Evolutionary conservation across 2,329 filamentous ascomycete genomes (phyloP).

Genomic region (Phialophora expanda): DNA sequence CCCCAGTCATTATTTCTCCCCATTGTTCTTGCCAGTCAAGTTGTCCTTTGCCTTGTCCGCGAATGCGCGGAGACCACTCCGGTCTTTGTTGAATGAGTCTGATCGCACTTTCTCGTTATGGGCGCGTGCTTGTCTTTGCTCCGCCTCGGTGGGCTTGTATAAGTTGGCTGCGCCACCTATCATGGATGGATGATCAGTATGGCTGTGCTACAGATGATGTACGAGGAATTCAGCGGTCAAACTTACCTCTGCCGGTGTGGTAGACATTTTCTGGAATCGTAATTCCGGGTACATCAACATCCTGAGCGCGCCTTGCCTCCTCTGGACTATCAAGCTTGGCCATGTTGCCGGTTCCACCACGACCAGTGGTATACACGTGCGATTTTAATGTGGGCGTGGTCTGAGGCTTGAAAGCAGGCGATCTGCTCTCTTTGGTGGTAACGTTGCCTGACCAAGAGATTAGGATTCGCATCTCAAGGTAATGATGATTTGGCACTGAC

Average conservation of each 20-base stretch:
- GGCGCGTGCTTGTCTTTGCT: constrained; percentile 41
- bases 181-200: constrained; percentile 9
- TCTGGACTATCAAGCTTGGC: constrained; percentile 68
- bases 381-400: constrained; percentile 83
- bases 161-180: constrained; percentile 41
- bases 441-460: constrained; percentile 63
- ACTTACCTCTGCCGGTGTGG: constrained; percentile 52
- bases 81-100: constrained; percentile 40
- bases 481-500: constrained; percentile 25
- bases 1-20: background rate
- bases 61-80: constrained; percentile 48
- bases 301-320: constrained; percentile 78
- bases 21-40: constrained; percentile 23
- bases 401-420: constrained; percentile 67
- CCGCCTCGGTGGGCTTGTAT: constrained; percentile 40
- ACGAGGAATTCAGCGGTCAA: background rate
- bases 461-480: background rate
- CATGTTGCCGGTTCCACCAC: constrained; percentile 90
- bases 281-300: constrained; percentile 66
- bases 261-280: constrained; percentile 48
- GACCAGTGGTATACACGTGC: constrained; percentile 84
- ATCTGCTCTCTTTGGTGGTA: constrained; percentile 56
- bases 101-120: constrained; percentile 43
- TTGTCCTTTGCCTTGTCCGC: constrained; percentile 61
- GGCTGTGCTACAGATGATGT: background rate